These are phyloP conservation scores for Thalassiosira sp. DNA, from an alignment of 352 stramenopile species.

Conservation along the genomic window DNA sequence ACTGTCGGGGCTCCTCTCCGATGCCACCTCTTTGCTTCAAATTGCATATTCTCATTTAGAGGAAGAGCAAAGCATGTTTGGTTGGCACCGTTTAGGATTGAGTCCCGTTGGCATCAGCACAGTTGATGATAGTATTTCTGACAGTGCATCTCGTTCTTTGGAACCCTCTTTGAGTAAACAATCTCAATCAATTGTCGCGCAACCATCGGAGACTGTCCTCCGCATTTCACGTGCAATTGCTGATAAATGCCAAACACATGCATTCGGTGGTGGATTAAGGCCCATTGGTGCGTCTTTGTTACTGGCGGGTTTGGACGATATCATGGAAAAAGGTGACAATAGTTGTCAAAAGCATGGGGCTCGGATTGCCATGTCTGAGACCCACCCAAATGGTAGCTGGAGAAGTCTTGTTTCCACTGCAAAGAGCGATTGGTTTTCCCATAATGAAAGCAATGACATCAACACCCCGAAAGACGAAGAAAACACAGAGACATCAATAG, in stretches of 20 bases:
- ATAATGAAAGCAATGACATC: background rate
- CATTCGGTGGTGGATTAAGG: conserved; percentile 78
- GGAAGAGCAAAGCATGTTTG: conserved; percentile 51
- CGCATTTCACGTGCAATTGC: conserved; percentile 46
- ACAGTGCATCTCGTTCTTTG: background rate
- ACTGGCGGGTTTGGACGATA: conserved; percentile 55
- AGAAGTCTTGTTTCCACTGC: conserved; percentile 25
- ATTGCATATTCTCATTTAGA: conserved; percentile 50
- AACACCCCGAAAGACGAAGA: background rate
- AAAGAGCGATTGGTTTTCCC: too few species aligned
- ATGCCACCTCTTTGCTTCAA: conserved; percentile 52
- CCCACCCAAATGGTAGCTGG: conserved; percentile 44
- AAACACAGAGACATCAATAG: background rate
- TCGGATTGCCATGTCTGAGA: conserved; percentile 46
- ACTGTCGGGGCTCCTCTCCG: conserved; percentile 46
- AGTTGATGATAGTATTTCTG: conserved; percentile 16
- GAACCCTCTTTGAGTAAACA: too few species aligned
- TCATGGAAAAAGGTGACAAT: background rate
- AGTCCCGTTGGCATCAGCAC: conserved; percentile 28
- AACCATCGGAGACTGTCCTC: conserved; percentile 39
- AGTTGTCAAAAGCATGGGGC: background rate
- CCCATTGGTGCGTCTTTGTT: conserved; percentile 71
- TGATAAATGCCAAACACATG: conserved; percentile 72
- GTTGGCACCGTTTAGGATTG: conserved; percentile 48
- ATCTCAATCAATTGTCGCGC: conserved; percentile 21